A percentile compares a stretch with the other conserved stretches of the same genome.
Evolutionary conservation across 805 yeast genomes (phyloP).

Genomic region (Groenewaldozyma salmanticensis): DNA sequence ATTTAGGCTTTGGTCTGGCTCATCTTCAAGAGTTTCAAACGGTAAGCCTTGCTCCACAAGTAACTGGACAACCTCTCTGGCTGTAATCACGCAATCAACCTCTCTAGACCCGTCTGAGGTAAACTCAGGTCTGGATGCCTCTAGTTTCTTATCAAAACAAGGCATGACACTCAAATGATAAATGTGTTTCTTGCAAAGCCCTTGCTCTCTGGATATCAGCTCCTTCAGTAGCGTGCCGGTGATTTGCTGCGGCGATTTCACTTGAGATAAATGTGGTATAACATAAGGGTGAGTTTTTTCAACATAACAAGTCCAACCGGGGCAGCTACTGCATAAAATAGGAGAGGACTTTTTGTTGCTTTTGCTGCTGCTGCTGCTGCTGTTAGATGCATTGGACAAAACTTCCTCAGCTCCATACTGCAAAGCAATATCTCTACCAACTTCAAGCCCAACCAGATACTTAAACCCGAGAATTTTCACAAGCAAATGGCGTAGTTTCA

Average conservation of each 20-base stretch:
- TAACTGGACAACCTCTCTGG: slow-evolving; percentile 73
- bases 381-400: slow-evolving; percentile 1
- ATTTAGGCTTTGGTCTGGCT: background rate
- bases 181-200: slow-evolving; percentile 28
- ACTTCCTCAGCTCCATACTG: slow-evolving; percentile 38
- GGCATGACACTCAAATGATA: slow-evolving; percentile 92
- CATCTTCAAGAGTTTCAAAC: background rate
- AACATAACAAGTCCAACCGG: slow-evolving; percentile 94
- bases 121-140: slow-evolving; percentile 78
- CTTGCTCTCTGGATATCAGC: slow-evolving; percentile 31
- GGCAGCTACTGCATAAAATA: slow-evolving; percentile 66
- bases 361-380: slow-evolving; percentile 4
- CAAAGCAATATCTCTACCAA: slow-evolving; percentile 65
- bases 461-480: slow-evolving; percentile 52
- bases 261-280: slow-evolving; percentile 56
- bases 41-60: slow-evolving; percentile 38
- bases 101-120: slow-evolving; percentile 35
- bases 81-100: slow-evolving; percentile 92
- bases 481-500: slow-evolving; percentile 48
- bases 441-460: slow-evolving; percentile 73
- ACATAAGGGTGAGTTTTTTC: slow-evolving; percentile 91
- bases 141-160: slow-evolving; percentile 92
- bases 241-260: slow-evolving; percentile 88
- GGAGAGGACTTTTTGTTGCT: slow-evolving; percentile 33
- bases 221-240: slow-evolving; percentile 71